These are phyloP conservation scores for Hirsutella minnesotensis DNA, from an alignment of 2,329 filamentous ascomycete species.

Conservation along the genomic window DNA sequence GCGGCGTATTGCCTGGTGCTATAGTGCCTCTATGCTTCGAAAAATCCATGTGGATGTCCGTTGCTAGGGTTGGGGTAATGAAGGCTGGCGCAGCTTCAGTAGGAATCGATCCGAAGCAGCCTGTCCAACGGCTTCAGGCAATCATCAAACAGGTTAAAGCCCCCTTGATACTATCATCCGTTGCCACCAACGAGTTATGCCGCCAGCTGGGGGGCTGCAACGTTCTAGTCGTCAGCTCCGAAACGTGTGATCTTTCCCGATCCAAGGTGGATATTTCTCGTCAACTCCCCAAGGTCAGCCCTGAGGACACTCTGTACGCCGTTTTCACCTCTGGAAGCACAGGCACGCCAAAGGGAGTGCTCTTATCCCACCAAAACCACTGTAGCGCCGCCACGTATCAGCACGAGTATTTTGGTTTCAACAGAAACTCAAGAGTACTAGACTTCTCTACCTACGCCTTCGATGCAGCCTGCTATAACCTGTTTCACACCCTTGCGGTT, in stretches of 20 bases:
- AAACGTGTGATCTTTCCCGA: too few relatives aligned
- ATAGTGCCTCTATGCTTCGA: conserved; percentile 12
- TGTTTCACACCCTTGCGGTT: not conserved
- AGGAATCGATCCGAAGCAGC: not conserved
- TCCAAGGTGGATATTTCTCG: too few relatives aligned
- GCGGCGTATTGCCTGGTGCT: conserved; percentile 3
- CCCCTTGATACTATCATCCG: not conserved
- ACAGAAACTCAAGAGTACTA: conserved; percentile 3
- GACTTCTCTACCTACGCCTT: conserved; percentile 3
- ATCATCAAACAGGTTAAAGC: not conserved
- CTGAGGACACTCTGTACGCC: conserved; percentile 6
- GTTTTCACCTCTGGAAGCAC: conserved; percentile 10
- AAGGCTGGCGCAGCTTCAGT: conserved; percentile 11
- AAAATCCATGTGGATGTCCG: conserved; percentile 12
- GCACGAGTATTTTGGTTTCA: conserved; percentile 3
- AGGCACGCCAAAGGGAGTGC: conserved; percentile 7
- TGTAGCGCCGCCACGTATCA: conserved; percentile 2
- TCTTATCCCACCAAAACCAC: conserved; percentile 1
- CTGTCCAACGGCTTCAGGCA: not conserved
- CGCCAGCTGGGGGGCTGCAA: not conserved
- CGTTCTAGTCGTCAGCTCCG: not conserved
- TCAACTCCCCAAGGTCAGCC: not conserved
- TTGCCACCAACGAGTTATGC: not conserved
- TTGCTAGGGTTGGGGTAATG: conserved; percentile 12
- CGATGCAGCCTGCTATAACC: not conserved